Conservation (phyloP, 805 yeast genomes). For the Ascoidea asiatica region DNA sequence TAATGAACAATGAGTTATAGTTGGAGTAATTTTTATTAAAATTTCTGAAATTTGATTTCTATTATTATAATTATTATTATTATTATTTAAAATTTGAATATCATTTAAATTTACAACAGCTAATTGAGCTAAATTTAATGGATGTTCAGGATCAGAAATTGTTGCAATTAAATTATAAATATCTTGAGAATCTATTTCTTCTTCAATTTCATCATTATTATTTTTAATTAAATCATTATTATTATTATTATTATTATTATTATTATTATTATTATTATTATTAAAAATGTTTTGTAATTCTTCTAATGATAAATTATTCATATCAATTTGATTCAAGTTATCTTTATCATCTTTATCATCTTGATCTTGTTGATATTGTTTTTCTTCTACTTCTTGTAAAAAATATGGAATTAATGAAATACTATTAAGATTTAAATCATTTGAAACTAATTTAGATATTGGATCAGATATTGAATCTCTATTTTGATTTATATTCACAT, state of each 20-base stretch:
- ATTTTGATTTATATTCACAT: constrained; percentile 63
- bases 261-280: constrained; percentile 8
- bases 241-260: constrained; percentile 14
- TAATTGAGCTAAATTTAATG: constrained; percentile 83
- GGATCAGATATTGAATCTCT: constrained; percentile 25
- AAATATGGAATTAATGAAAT: background rate
- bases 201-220: constrained; percentile 22
- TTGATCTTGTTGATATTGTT: background rate
- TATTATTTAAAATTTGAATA: constrained; percentile 53
- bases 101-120: constrained; percentile 85
- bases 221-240: no score
- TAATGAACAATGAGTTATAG: constrained; percentile 92
- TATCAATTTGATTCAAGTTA: no score
- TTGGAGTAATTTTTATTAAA: constrained; percentile 80
- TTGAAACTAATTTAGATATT: background rate
- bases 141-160: constrained; percentile 96
- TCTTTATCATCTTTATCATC: background rate
- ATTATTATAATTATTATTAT: constrained; percentile 18
- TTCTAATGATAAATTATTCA: background rate
- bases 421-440: constrained; percentile 1
- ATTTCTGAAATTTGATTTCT: constrained; percentile 55
- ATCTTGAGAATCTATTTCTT: constrained; percentile 73
- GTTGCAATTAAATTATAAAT: constrained; percentile 75
- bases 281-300: constrained; percentile 4
- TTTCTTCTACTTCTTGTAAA: background rate